These are phyloP conservation scores for Chalciporus piperatus DNA, from an alignment of 768 basidiomycete genomes.

Conservation along the genomic window DNA sequence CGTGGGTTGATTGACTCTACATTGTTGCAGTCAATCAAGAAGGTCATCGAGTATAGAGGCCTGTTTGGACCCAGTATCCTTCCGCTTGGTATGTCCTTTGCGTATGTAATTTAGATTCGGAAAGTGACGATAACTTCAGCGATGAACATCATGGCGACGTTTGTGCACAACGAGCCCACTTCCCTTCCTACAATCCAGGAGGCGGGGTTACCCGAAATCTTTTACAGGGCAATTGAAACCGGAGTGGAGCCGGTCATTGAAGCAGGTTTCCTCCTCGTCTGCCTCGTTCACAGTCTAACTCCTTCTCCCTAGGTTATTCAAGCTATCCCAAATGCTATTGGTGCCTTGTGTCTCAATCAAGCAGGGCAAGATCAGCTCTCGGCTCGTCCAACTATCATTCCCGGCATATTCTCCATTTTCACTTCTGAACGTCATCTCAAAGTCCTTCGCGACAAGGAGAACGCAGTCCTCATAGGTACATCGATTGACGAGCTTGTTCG, in stretches of 20 bases:
- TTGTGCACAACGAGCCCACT: slow-evolving; percentile 98
- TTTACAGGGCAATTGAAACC: slow-evolving; percentile 82
- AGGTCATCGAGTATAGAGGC: slow-evolving; percentile 77
- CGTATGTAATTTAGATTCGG: neutral
- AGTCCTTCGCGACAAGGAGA: slow-evolving; percentile 88
- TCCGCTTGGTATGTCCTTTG: slow-evolving; percentile 62
- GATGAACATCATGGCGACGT: slow-evolving; percentile 93
- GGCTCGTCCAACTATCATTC: slow-evolving; percentile 77
- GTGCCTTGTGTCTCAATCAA: slow-evolving; percentile 93
- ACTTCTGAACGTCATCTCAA: slow-evolving; percentile 82
- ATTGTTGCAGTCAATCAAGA: slow-evolving; percentile 80
- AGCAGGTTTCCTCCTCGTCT: slow-evolving; percentile 38
- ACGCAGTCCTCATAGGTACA: slow-evolving; percentile 83
- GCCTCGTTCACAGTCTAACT: neutral
- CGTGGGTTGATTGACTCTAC: slow-evolving; percentile 92
- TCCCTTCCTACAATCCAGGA: slow-evolving; percentile 93
- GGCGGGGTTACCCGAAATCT: slow-evolving; percentile 79
- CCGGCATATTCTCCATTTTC: slow-evolving; percentile 81
- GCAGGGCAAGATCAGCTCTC: slow-evolving; percentile 79
- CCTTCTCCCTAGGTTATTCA: slow-evolving; percentile 66
- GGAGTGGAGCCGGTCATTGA: slow-evolving; percentile 88
- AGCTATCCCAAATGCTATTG: slow-evolving; percentile 92
- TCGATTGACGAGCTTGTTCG: slow-evolving; percentile 94
- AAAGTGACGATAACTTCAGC: slow-evolving; percentile 37
- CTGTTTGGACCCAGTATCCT: slow-evolving; percentile 87